Evolutionary conservation across 306 rosid species (phyloP).

Genomic region (Macrotyloma uniflorum): DNA sequence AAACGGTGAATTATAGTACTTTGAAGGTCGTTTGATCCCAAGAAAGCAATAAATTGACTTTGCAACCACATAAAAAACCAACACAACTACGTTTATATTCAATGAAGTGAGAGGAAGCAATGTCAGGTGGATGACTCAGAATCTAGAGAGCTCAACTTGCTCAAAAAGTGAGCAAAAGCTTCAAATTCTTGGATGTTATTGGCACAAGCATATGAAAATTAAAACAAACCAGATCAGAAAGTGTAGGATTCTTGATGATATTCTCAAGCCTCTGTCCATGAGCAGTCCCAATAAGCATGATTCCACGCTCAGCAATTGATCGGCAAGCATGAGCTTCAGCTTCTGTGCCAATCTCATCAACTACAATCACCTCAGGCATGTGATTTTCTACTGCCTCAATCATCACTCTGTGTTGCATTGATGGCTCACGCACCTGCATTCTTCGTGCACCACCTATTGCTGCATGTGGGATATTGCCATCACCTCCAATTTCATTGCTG

Average conservation of each 20-base stretch:
- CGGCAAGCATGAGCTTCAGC: conserved; percentile 78
- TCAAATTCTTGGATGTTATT: conserved; percentile 1
- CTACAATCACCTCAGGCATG: conserved; percentile 78
- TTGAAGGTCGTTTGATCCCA: background rate
- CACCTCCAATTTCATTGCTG: conserved; percentile 79
- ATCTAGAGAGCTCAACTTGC: conserved; percentile 26
- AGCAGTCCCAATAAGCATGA: conserved; percentile 82
- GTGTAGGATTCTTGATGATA: conserved; percentile 64
- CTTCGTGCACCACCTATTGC: conserved; percentile 74
- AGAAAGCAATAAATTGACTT: conserved; percentile 28
- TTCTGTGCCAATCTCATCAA: conserved; percentile 76
- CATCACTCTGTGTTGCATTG: conserved; percentile 74
- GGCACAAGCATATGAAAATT: conserved; percentile 31
- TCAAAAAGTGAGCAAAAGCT: background rate
- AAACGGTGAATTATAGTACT: background rate
- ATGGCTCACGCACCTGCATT: conserved; percentile 73
- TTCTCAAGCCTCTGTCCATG: conserved; percentile 66
- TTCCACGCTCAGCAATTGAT: conserved; percentile 67
- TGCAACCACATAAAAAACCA: conserved; percentile 33
- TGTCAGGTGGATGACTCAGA: background rate
- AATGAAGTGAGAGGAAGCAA: conserved; percentile 20
- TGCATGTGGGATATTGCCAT: conserved; percentile 75
- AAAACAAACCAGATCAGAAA: conserved; percentile 69
- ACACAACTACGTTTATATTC: conserved; percentile 15
- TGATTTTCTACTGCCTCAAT: conserved; percentile 81